Evolutionary conservation across 108 stramenopile species (phyloP).

Genomic region (Conticribra weissflogii): DNA sequence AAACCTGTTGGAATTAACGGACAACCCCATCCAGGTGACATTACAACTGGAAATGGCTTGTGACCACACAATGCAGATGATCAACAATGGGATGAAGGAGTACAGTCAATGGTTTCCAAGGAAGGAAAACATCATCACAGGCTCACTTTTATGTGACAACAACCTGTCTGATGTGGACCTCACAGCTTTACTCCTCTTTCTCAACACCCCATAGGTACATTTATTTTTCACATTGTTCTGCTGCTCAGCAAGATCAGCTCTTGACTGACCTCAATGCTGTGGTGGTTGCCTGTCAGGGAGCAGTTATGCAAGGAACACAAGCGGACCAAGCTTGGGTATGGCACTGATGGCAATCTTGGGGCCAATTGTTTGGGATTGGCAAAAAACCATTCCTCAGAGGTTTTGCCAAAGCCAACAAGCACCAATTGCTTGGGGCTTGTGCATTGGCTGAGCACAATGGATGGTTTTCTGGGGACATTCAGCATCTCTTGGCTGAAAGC

Average conservation of each 20-base stretch:
- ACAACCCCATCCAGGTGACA: conserved; percentile 1
- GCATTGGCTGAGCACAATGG: conserved; percentile 10
- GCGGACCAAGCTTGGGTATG: too few relatives aligned
- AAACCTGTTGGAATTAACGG: conserved; percentile 10
- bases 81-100: conserved; percentile 6
- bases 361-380: conserved; percentile 9
- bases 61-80: neutral
- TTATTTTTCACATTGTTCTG: conserved; percentile 4
- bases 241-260: conserved; percentile 17
- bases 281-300: conserved; percentile 6
- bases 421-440: conserved; percentile 10
- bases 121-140: conserved; percentile 2
- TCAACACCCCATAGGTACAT: conserved; percentile 14
- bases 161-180: conserved; percentile 8
- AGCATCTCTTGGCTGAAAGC: neutral
- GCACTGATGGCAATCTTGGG: neutral
- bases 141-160: conserved; percentile 6
- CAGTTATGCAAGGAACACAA: conserved; percentile 17
- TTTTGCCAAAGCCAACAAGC: neutral
- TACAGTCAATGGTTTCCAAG: conserved; percentile 33
- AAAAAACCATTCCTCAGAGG: too few relatives aligned
- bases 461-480: conserved; percentile 6
- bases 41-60: conserved; percentile 4
- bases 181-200: neutral
- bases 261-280: too few relatives aligned